Evolutionary conservation across 108 stramenopile species (phyloP), one percentile per base, ranked within the genome.

Genomic region (Cyclotella cryptica): DNA sequence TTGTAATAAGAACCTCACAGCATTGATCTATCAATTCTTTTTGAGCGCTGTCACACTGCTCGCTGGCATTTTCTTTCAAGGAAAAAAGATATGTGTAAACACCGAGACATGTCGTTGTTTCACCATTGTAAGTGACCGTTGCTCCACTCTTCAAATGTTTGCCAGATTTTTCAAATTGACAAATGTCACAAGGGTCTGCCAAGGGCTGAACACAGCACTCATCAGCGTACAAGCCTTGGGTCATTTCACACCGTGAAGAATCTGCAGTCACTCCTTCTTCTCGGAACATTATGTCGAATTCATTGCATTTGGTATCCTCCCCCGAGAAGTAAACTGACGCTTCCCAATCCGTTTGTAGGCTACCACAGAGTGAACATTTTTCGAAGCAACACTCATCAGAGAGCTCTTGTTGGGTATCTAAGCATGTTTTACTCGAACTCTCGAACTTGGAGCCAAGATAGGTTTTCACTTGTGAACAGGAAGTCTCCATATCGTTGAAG

Each of bases 281-380:
- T 1, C 41, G 19, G 60, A 81, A 81, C 47, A 75, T 39, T 26
- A 70, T 43, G 21, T 75, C 74, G 12, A 81, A 58, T 27, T 81
- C 70, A 66, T 71, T 44, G 47, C 81, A 81, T 39, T 40, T 63
- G 18, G 66, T 9, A 22, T 81, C 70, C 27, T 51, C 58, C 24
- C 74, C 74, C 10, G 74, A 51, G 60, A 52, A 66, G 58, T 39
- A 75, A 35, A 81, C 66, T 4, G 69, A 71, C 21, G 63, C 70
- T 58, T 75, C 74, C 64, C 65, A 75, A n/a, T 67, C 29, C 3
- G 66, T 30, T 35, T 72, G 47, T 3, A 28, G 2, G 30, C 75
- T 64, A 43, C 80, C 80, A 53, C 80, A 81, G 0, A 81, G 49
- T 24, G 49, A 66, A 64, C 80, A 81, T 67, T 52, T 65, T n/a